Evolutionary conservation across 805 yeast genomes (phyloP).

Genomic region (Wickerhamomyces kurtzmanii): DNA sequence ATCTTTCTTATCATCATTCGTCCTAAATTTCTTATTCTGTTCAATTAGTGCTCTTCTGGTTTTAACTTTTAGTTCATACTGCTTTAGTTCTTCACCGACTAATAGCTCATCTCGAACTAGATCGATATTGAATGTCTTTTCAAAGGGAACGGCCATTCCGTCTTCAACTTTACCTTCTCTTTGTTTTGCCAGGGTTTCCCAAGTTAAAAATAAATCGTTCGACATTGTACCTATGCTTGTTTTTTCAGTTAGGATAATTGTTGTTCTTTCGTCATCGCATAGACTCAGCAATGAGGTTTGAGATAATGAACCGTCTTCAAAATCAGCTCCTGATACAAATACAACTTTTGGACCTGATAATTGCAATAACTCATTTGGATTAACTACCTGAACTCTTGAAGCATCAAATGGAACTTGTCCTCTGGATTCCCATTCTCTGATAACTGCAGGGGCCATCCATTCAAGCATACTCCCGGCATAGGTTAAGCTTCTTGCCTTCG

Average conservation of each 20-base stretch:
- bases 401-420: constrained; percentile 76
- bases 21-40: constrained; percentile 19
- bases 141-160: constrained; percentile 49
- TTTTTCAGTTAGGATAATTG: constrained; percentile 68
- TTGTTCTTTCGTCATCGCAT: constrained; percentile 55
- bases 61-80: constrained; percentile 35
- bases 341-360: constrained; percentile 69
- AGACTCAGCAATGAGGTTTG: constrained; percentile 41
- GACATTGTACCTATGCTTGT: constrained; percentile 39
- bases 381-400: constrained; percentile 45
- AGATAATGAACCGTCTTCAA: constrained; percentile 55
- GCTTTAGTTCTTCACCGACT: constrained; percentile 36
- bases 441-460: constrained; percentile 90
- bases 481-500: constrained; percentile 67
- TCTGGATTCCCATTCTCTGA: constrained; percentile 73
- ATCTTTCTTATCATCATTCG: constrained; percentile 16
- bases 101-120: constrained; percentile 37
- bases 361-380: constrained; percentile 43
- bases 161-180: constrained; percentile 38
- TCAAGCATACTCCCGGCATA: constrained; percentile 87
- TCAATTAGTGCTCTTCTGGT: constrained; percentile 31
- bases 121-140: constrained; percentile 30
- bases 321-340: constrained; percentile 61
- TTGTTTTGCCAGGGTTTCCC: constrained; percentile 34
- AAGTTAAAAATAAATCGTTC: constrained; percentile 37